Percentiles rank a stretch among this genome's conserved stretches.
Evolutionary conservation across 148 eudicot genomes (phyloP).

Genomic region (Tetragonia tetragonoides): DNA sequence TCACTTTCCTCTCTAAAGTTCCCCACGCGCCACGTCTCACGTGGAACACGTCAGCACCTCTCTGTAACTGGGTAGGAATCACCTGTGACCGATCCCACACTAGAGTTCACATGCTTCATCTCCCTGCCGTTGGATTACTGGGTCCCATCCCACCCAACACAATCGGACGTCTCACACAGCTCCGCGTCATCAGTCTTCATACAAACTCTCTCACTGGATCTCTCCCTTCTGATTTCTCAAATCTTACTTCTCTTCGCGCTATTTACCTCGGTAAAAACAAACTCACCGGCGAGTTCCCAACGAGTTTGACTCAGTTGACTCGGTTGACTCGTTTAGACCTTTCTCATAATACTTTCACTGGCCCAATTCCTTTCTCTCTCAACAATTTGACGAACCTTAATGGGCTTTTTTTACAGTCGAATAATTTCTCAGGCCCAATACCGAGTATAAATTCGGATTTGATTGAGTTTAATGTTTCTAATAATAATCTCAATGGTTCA

Average conservation of each 20-base stretch:
- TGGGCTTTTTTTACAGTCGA: conserved; percentile 53
- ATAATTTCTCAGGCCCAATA: conserved; percentile 51
- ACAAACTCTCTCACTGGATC: conserved; percentile 41
- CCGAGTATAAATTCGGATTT: conserved; percentile 52
- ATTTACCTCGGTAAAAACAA: conserved; percentile 59
- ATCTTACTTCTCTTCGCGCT: conserved; percentile 50
- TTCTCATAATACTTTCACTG: conserved; percentile 55
- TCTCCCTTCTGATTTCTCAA: conserved; percentile 50
- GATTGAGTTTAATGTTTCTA: conserved; percentile 49
- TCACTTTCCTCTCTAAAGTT: conserved; percentile 44
- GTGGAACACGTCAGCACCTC: conserved; percentile 59
- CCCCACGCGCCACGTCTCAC: conserved; percentile 57
- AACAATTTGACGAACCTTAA: conserved; percentile 53
- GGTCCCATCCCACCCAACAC: conserved; percentile 53
- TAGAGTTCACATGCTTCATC: conserved; percentile 45
- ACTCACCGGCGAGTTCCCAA: conserved; percentile 61
- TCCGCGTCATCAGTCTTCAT: conserved; percentile 51
- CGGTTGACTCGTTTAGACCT: conserved; percentile 64
- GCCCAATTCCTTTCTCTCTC: conserved; percentile 63
- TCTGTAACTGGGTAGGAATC: conserved; percentile 75
- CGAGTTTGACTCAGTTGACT: conserved; percentile 40
- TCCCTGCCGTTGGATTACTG: conserved; percentile 70
- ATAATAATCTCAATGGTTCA: conserved; percentile 70
- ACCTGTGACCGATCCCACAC: conserved; percentile 46
- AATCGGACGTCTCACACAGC: conserved; percentile 32